Conservation (phyloP, 805 yeast genomes). For the Pichia heedii region DNA sequence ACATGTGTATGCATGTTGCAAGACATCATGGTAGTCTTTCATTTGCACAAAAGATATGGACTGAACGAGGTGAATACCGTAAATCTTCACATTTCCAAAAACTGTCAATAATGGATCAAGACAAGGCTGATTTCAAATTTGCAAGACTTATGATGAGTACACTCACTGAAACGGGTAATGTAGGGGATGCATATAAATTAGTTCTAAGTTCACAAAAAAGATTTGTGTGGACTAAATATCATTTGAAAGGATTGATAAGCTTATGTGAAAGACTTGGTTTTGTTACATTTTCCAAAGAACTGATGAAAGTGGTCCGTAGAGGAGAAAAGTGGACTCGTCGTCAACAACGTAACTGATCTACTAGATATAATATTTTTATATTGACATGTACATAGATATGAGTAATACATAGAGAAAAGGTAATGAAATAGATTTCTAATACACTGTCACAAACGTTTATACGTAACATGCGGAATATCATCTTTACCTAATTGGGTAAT, state of each 20-base stretch:
- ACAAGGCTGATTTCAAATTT: conserved; percentile 51
- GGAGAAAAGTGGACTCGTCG: conserved; percentile 14
- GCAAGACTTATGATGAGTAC: conserved; percentile 62
- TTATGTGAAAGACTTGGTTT: conserved; percentile 39
- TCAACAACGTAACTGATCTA: conserved; percentile 1
- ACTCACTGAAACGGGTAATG: conserved; percentile 44
- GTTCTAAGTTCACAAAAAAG: conserved; percentile 57
- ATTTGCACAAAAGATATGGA: conserved; percentile 64
- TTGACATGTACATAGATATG: background rate
- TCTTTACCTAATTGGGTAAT: too few relatives aligned
- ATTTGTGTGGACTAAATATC: conserved; percentile 57
- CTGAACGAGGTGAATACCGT: conserved; percentile 69
- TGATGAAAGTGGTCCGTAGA: conserved; percentile 16
- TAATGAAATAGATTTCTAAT: too few relatives aligned
- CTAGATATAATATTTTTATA: too few relatives aligned
- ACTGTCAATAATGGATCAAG: conserved; percentile 30
- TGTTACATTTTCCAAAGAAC: conserved; percentile 23
- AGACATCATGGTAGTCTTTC: conserved; percentile 41
- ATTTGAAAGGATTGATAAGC: conserved; percentile 33
- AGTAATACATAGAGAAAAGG: background rate
- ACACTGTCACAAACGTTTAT: too few relatives aligned
- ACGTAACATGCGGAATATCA: too few relatives aligned
- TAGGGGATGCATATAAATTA: conserved; percentile 63
- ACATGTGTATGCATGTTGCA: conserved; percentile 59
- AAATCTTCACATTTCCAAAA: conserved; percentile 41